A percentile compares a stretch with the other conserved stretches of the same genome.
phyloP scores from a whole-genome alignment of 208 protist genomes.

The Novymonas esmeraldas region DNA sequence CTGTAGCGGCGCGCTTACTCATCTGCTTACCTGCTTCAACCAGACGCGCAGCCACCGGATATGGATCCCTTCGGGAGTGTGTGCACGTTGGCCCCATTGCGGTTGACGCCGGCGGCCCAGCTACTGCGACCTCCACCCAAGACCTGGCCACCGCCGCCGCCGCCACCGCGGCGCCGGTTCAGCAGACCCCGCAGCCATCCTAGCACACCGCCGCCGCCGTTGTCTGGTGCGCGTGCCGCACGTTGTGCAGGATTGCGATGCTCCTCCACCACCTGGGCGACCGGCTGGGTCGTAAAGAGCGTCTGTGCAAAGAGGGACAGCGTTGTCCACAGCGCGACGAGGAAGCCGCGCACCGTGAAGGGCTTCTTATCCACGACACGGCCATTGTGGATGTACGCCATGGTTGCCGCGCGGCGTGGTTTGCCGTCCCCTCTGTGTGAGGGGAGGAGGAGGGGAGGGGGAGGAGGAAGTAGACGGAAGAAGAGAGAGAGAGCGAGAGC shows the following conservation, averaged over 20 bases:
- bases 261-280: constrained; percentile 46
- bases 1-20: not conserved
- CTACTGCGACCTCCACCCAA: constrained; percentile 13
- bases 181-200: constrained; percentile 11
- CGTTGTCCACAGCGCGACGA: constrained; percentile 38
- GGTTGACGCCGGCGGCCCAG: constrained; percentile 28
- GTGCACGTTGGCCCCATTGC: constrained; percentile 51
- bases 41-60: constrained; percentile 22
- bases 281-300: constrained; percentile 57
- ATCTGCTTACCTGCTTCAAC: constrained; percentile 31
- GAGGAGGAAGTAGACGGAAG: not conserved
- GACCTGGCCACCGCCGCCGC: constrained; percentile 18
- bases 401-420: constrained; percentile 14
- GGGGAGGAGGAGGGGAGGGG: not conserved
- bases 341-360: constrained; percentile 59
- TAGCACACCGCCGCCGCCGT: constrained; percentile 1
- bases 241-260: constrained; percentile 24
- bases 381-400: constrained; percentile 79
- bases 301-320: constrained; percentile 75
- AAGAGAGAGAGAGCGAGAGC: not conserved
- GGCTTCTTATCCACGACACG: constrained; percentile 79
- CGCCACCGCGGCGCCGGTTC: constrained; percentile 16
- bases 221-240: constrained; percentile 2
- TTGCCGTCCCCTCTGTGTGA: too few relatives aligned
- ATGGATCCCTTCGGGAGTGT: constrained; percentile 45